Base-by-base conservation (phyloP, 2,329 filamentous ascomycete species). In the Colletotrichum paranaense region DNA sequence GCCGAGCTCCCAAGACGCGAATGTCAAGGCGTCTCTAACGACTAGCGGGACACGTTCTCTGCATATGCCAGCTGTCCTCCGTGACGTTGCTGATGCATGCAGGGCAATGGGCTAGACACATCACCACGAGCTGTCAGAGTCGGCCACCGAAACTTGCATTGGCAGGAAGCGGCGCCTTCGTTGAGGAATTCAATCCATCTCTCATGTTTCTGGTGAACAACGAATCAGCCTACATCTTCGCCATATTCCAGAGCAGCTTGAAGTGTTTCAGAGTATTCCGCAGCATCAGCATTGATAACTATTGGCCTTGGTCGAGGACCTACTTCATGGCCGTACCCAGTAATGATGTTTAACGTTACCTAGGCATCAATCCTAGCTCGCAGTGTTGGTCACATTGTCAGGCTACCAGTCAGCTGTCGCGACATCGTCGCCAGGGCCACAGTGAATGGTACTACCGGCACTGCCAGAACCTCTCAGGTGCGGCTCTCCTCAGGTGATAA, bases 81-180 rank as follows among this genome's bases (percentile, higher is more conserved):
- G 62, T 42, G 62, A 65, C 38, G 60, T 32, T 26, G 35, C 66
- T 19, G 8, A 24, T 24, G n/a, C 5, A 30, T 24, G n/a, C 55
- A 14, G 46, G 57, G 26, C 46, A 56, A 14, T 16, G 42, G 42
- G 53, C 53, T 56, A 59, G 59, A 42, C 66, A 68, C 65, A 56
- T 62, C 53, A 52, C 24, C 30, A 19, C 14, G 28, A 62, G 28
- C 8, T 66, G 71, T 52, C 53, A 62, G 42, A 49, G n/a, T 35
- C 69, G 58, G 70, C 60, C 55, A n/a, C 60, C 67, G 71, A 71
- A 32, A 49, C 55, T 52, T 62, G 60, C 60, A 65, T 73, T 53
- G 66, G 67, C 38, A 16, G 24, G 46, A 19, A 66, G 62, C 26
- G 24, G 52, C 11, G 53, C 56, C 49, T 60, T 62, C 56, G 62